phyloP scores from a whole-genome alignment of 306 rosid genomes.

The Hippophae gyantsensis region DNA sequence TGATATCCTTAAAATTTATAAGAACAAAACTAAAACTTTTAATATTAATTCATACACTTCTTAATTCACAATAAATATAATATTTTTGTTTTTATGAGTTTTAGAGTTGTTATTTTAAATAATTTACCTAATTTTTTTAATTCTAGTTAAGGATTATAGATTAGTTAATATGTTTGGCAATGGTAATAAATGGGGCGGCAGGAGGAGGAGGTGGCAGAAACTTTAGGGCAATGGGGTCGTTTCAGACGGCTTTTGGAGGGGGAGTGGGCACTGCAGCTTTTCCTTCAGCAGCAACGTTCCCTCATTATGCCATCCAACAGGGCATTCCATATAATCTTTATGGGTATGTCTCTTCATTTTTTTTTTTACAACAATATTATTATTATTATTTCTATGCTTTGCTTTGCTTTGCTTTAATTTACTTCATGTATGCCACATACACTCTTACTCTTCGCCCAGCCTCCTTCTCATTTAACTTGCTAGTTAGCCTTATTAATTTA shows the following conservation, averaged over 20 bases:
- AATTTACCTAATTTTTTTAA: too few relatives aligned
- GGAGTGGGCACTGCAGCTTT: conserved; percentile 62
- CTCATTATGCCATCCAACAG: conserved; percentile 30
- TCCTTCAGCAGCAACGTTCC: conserved; percentile 80
- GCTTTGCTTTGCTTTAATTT: neutral
- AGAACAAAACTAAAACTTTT: too few relatives aligned
- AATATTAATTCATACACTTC: too few relatives aligned
- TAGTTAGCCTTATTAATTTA: too few relatives aligned
- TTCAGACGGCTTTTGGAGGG: conserved; percentile 78
- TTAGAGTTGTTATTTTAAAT: too few relatives aligned
- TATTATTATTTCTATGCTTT: conserved; percentile 1
- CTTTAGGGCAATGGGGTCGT: conserved; percentile 77
- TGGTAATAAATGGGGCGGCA: neutral
- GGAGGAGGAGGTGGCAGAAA: conserved; percentile 54
- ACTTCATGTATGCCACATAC: neutral
- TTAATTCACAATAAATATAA: too few relatives aligned
- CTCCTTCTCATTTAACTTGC: too few relatives aligned
- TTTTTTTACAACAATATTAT: neutral
- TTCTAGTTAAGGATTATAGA: too few relatives aligned
- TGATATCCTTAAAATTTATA: too few relatives aligned
- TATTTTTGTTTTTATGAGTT: too few relatives aligned
- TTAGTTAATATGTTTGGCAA: neutral
- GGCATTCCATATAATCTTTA: conserved; percentile 53
- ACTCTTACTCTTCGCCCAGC: too few relatives aligned
- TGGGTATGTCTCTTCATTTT: conserved; percentile 35